These are phyloP conservation scores for Asterochloris erici DNA, from an alignment of 139 green algal genomes.

Conservation along the genomic window DNA sequence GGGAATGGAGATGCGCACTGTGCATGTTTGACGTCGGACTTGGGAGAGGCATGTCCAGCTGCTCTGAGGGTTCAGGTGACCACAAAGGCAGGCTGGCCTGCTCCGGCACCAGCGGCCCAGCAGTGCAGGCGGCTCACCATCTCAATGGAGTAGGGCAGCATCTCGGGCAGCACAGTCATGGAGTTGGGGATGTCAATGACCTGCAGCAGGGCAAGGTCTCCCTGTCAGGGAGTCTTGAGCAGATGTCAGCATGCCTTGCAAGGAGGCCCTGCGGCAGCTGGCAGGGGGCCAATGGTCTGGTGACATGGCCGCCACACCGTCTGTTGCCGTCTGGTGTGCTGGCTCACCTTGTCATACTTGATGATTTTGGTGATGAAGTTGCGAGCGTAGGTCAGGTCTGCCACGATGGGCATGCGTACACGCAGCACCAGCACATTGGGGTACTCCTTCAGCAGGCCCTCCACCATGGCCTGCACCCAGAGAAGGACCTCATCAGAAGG, in stretches of 20 bases:
- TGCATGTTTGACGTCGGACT: too few relatives aligned
- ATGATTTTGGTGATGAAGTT: conserved; percentile 99
- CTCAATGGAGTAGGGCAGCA: conserved; percentile 88
- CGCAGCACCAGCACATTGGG: conserved; percentile 91
- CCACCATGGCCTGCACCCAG: conserved; percentile 73
- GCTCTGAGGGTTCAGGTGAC: too few relatives aligned
- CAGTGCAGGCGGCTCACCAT: conserved; percentile 64
- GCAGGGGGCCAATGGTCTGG: background rate
- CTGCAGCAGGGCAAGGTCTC: conserved; percentile 22
- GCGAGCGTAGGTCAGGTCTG: conserved; percentile 81
- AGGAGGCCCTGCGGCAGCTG: background rate
- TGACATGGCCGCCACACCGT: too few relatives aligned
- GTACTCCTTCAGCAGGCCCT: conserved; percentile 88
- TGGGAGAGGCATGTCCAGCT: too few relatives aligned
- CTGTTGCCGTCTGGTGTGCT: too few relatives aligned
- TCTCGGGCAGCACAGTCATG: conserved; percentile 97
- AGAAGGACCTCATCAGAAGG: too few relatives aligned
- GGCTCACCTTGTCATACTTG: conserved; percentile 85
- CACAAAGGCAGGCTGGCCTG: too few relatives aligned
- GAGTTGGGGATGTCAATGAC: conserved; percentile 93
- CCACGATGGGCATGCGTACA: conserved; percentile 96
- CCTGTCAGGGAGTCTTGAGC: background rate
- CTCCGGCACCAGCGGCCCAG: too few relatives aligned
- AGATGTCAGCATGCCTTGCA: background rate
- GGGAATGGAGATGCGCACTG: too few relatives aligned